Evolutionary conservation across 495 filamentous ascomycete genomes (phyloP).

Genomic region (Rhypophila decipiens): DNA sequence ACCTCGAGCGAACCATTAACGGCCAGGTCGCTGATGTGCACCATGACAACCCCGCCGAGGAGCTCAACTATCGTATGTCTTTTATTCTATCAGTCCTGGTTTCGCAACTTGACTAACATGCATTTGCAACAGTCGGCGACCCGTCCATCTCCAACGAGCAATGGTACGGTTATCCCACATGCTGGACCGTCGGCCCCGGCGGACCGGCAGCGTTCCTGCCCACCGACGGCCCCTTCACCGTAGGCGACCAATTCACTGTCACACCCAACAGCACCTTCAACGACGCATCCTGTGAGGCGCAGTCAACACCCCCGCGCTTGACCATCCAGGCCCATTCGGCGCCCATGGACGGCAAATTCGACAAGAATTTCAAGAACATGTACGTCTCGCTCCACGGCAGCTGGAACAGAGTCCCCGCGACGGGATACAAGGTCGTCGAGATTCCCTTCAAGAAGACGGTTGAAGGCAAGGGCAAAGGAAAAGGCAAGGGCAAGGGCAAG

Average conservation of each 20-base stretch:
- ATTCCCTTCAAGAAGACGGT: slow-evolving; percentile 39
- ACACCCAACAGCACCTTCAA: slow-evolving; percentile 38
- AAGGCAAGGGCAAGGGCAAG: no score
- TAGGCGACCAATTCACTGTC: slow-evolving; percentile 46
- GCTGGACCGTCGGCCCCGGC: slow-evolving; percentile 59
- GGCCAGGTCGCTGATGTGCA: slow-evolving; percentile 53
- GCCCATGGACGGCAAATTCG: slow-evolving; percentile 45
- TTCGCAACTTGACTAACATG: slow-evolving; percentile 12
- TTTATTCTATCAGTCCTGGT: slow-evolving; percentile 16
- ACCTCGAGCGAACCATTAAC: slow-evolving; percentile 43
- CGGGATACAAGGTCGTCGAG: slow-evolving; percentile 47
- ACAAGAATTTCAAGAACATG: slow-evolving; percentile 36
- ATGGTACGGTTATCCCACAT: slow-evolving; percentile 61
- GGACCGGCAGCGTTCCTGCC: slow-evolving; percentile 40
- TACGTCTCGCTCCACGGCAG: slow-evolving; percentile 55
- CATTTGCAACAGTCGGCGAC: slow-evolving; percentile 51
- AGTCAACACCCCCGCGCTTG: slow-evolving; percentile 40
- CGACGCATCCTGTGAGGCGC: slow-evolving; percentile 40
- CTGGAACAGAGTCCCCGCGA: slow-evolving; percentile 47
- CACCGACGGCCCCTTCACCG: slow-evolving; percentile 37
- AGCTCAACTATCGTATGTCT: slow-evolving; percentile 59
- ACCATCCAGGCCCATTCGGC: slow-evolving; percentile 51
- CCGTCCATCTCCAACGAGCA: slow-evolving; percentile 31
- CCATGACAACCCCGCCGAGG: slow-evolving; percentile 62
- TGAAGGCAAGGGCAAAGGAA: slow-evolving; percentile 15